Conservation (phyloP, 352 stramenopile genomes). For the Globisporangium splendens region DNA sequence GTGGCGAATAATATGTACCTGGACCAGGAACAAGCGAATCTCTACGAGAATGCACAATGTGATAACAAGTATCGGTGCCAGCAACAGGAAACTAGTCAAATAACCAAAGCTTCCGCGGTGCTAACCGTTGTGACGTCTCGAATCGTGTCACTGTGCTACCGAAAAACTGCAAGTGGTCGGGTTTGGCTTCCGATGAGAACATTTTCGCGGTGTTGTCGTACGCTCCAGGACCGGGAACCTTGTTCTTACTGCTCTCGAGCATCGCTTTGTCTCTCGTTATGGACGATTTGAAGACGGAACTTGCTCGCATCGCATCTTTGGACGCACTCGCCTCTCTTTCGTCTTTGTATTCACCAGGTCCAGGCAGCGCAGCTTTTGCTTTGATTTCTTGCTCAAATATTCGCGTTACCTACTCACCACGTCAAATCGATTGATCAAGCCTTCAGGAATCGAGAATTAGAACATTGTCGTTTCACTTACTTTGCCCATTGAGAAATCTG, state of each 20-base stretch:
- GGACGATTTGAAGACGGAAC: slow-evolving; percentile 67
- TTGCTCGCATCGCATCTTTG: slow-evolving; percentile 48
- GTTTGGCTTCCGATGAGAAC: slow-evolving; percentile 44
- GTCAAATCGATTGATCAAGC: neutral
- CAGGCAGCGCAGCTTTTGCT: slow-evolving; percentile 46
- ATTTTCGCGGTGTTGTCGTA: slow-evolving; percentile 47
- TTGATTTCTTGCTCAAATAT: slow-evolving; percentile 66
- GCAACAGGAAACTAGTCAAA: neutral
- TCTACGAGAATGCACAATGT: too few species aligned
- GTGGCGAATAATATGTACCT: slow-evolving; percentile 52
- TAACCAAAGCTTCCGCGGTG: neutral
- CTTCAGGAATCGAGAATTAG: neutral
- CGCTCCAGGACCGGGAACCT: slow-evolving; percentile 55
- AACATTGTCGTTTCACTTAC: slow-evolving; percentile 9
- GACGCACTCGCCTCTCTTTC: slow-evolving; percentile 15
- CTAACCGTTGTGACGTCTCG: slow-evolving; percentile 32
- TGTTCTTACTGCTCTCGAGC: slow-evolving; percentile 24
- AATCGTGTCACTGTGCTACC: slow-evolving; percentile 73
- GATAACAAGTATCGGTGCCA: neutral
- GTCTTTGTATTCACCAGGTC: slow-evolving; percentile 60
- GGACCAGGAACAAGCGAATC: slow-evolving; percentile 41
- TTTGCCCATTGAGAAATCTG: slow-evolving; percentile 75
- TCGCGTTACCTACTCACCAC: slow-evolving; percentile 25
- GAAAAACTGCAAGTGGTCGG: slow-evolving; percentile 79
- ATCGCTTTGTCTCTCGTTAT: slow-evolving; percentile 49